Base-by-base conservation (phyloP, 1,284 basidiomycete genomes). In the Cystobasidium sp. region DNA sequence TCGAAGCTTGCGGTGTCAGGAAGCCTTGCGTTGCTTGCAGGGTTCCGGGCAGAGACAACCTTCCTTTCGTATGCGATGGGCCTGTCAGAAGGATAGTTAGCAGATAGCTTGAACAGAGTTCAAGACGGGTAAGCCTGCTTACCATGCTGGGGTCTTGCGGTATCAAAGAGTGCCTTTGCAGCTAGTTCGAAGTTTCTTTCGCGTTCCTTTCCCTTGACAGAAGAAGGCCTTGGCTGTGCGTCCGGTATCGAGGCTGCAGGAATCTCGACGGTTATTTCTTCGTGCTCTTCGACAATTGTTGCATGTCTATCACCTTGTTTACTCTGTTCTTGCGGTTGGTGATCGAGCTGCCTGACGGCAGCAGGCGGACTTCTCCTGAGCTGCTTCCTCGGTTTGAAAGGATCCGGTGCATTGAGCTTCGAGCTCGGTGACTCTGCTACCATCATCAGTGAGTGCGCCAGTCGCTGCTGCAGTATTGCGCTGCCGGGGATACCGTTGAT, bases 391-490 rank as follows among this genome's bases (percentile, higher is more conserved):
- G 69, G 51, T 20, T 37, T 63, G 61, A 71, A 71, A 2, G 69
- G 69, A 22, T 59, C 69, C 41, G 69, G 69, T 5, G 69, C 69
- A 64, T 71, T 71, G 31, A 5, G 31, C 49, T 71, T 71, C 20
- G 58, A 62, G 51, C 59, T 71, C 16, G 69, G 69, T 1, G 69
- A 71, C 12, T 59, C 69, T 71, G 69, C 69, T 18, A 71, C 69
- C 31, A 61, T 41, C 49, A 49, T 52, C 6, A 71, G 61, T 6
- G 69, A 71, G n/a, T 71, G 56, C 22, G 31, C 24, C 12, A 71
- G 20, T 18, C 61, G 44, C 52, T 52, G 58, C 59, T 51, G 49
- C 37, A 62, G 52, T 1, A 52, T 46, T 51, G 64, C 64, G 39
- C 64, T 66, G 8, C 44, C 61, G 14, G 39, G 39, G 22, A 51